Base-by-base conservation (phyloP, 2,329 filamentous ascomycete species). In the Paraconiothyrium sp. region DNA sequence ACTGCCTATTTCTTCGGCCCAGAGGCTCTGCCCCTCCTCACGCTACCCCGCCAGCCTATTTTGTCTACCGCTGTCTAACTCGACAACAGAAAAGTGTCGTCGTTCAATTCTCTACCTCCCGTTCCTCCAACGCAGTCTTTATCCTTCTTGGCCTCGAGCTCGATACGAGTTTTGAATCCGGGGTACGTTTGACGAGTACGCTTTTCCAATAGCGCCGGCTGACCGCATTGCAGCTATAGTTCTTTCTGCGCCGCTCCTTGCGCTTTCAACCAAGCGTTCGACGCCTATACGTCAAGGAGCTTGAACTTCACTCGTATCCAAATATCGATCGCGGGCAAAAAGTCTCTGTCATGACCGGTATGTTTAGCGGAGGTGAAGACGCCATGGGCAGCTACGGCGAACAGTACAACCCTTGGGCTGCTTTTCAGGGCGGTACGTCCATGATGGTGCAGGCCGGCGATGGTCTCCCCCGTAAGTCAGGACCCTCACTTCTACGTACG, bases 1-100 rank as follows among this genome's bases (percentile, higher is more conserved):
- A 39, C 49, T 52, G 49, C 49, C 34, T 37, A 24, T 34, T n/a
- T 30, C 35, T 30, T 20, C 50, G 35, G 32, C 37, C n/a, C 35
- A 20, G 20, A 20, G 20, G 20, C 22, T 7, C 20, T 10, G 7
- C 20, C 35, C 20, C 14, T 7, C 10, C 20, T 11, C 50, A 20
- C 41, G 41, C 11, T 32, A 35, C 22, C 11, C 20, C 50, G 8
- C n/a, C n/a, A 11, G 14, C 30, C 22, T 10, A n/a, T 43, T 11
- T 41, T 3, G 14, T 5, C 35, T 1, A 16, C 4, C 30, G 11
- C 35, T 6, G 5, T 10, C 22, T 54, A 43, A 54, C 14, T 9
- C 35, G 16, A 9, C 11, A n/a, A 13, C 22, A 54, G 50, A 54
- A 52, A 41, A 16, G 13, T 22, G 20, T 24, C 35, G 35, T 54